A percentile compares a stretch with the other conserved stretches of the same genome.
Conservation (phyloP, 805 yeast genomes). For the Ogataea polymorpha region DNA sequence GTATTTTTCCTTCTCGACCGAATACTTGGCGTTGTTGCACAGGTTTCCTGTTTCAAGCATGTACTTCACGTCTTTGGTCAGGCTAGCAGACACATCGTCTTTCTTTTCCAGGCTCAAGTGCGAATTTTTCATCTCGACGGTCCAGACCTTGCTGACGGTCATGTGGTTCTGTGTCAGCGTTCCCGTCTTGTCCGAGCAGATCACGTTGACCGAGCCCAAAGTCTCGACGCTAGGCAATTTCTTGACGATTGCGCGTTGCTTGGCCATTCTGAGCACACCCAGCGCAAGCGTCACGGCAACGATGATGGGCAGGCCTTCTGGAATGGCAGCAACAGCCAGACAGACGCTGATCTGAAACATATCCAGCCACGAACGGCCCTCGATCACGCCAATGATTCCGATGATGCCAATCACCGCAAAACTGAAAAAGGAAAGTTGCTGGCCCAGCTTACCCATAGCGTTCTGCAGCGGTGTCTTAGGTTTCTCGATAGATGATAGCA, state of each 20-base stretch:
- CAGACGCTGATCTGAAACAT: constrained; percentile 98
- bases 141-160: constrained; percentile 85
- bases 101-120: constrained; percentile 43
- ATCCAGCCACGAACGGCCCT: constrained; percentile 94
- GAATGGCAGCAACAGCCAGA: constrained; percentile 97
- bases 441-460: constrained; percentile 94
- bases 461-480: constrained; percentile 97
- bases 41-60: constrained; percentile 65
- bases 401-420: constrained; percentile 89
- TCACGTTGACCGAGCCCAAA: constrained; percentile 88
- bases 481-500: constrained; percentile 93
- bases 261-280: constrained; percentile 96
- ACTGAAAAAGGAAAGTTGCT: constrained; percentile 80
- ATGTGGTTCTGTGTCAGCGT: constrained; percentile 87
- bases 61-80: constrained; percentile 53
- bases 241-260: constrained; percentile 88
- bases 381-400: constrained; percentile 82
- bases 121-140: constrained; percentile 52
- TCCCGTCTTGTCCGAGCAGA: constrained; percentile 89
- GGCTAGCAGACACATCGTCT: constrained; percentile 38
- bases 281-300: constrained; percentile 96
- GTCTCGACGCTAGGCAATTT: constrained; percentile 95
- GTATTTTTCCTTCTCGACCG: constrained; percentile 63
- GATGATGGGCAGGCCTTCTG: constrained; percentile 97
- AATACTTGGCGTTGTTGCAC: constrained; percentile 72